Base-by-base conservation (phyloP, 192 early-diverging fungal species). In the Coemansia sp. region DNA sequence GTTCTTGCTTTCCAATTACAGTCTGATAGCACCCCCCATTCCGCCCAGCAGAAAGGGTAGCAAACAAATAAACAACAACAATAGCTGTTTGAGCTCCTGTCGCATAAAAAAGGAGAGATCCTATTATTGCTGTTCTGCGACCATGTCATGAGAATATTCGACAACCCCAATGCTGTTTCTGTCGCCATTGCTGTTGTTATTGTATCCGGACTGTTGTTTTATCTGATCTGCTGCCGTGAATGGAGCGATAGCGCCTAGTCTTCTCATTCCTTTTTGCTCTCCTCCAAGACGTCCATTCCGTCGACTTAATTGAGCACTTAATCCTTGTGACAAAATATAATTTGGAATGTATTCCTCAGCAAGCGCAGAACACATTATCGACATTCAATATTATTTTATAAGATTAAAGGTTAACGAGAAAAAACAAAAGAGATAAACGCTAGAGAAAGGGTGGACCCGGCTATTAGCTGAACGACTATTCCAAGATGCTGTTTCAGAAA, bases 251-350 rank as follows among this genome's bases (percentile, higher is more conserved):
- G 57, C 59, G 57, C 61, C 43, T 59, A 63, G 73, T 36, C 63
- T 54, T 52, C 52, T 54, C 12, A 10, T 21, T 21, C 21, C 19
- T 22, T 26, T 54, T 0, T 22, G 22, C 15, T 22, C 51, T 1
- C 19, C 46, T n/a, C 58, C 52, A 46, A 39, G 32, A 11, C 40
- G 39, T 39, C 36, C 45, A 22, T 47, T 57, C 10, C 73, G 73
- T 16, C 73, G 39, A 18, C 54, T 68, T 3, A 67, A 75, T 47
- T 75, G 73, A 22, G 67, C 73, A 42, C 67, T 69, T 11, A 75
- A 55, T 8, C 73, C 73, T 48, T 69, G 73, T n/a, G 73, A 75
- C 32, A 75, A 41, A n/a, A 75, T 43, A 16, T 65, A 75, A 8
- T 69, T 67, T 8, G 67, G 67, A 22, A 69, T 45, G 18, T 6